A percentile compares a stretch with the other conserved stretches of the same genome.
phyloP scores from a whole-genome alignment of 73 alveolate genomes.

The Uronychia binucleata region DNA sequence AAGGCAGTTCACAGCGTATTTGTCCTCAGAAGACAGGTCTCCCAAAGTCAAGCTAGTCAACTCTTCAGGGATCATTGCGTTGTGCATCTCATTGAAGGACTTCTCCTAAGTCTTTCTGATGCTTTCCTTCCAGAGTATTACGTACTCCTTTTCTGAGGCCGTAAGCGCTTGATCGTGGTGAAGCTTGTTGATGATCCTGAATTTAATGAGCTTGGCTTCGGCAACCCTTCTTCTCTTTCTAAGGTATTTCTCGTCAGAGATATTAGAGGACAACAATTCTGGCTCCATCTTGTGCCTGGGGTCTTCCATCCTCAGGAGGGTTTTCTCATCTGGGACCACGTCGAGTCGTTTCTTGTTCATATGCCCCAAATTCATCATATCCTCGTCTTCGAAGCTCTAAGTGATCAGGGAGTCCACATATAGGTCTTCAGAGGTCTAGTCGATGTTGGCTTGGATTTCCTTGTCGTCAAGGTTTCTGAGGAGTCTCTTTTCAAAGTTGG shows the following conservation, averaged over 20 bases:
- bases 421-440: background rate
- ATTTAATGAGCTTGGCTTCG: slow-evolving; percentile 62
- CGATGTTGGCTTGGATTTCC: background rate
- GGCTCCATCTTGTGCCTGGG: slow-evolving; percentile 47
- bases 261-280: slow-evolving; percentile 23
- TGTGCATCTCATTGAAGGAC: slow-evolving; percentile 24
- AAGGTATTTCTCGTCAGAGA: slow-evolving; percentile 43
- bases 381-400: slow-evolving; percentile 17
- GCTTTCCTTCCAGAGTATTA: slow-evolving; percentile 35
- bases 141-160: slow-evolving; percentile 37
- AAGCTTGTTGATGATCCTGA: slow-evolving; percentile 44
- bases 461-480: background rate
- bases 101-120: slow-evolving; percentile 1
- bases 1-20: slow-evolving; percentile 17
- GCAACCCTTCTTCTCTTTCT: slow-evolving; percentile 39
- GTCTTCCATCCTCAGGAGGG: slow-evolving; percentile 43
- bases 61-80: slow-evolving; percentile 46
- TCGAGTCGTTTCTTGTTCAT: slow-evolving; percentile 11
- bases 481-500: background rate
- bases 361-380: slow-evolving; percentile 3
- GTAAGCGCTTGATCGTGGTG: slow-evolving; percentile 28
- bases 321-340: slow-evolving; percentile 15
- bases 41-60: slow-evolving; percentile 16
- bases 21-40: slow-evolving; percentile 17
- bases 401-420: background rate